Evolutionary conservation across 768 basidiomycete species (phyloP), one percentile per base, ranked within the genome.

Genomic region (Lyophyllum semitale): DNA sequence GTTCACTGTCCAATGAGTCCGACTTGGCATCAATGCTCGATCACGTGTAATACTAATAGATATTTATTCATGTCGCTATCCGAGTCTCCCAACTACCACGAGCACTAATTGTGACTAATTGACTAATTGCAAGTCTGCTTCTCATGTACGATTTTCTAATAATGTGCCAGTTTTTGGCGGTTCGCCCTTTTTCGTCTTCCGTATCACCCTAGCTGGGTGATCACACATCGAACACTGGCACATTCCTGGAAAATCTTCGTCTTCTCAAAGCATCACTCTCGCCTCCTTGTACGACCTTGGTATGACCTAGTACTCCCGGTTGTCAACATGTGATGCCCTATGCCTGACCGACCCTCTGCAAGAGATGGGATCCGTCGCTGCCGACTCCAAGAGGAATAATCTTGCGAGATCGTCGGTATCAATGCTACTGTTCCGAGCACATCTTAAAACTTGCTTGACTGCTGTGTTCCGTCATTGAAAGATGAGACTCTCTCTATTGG

Each of bases 331-430:
- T 57, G 54, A 53, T 51, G 35, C 40, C 38, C 22, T 47, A 25
- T 35, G 29, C 44, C 55, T 53, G 55, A 37, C 59, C 55, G 55
- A n/a, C 23, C 43, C 38, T 8, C 22, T 38, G 45, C 30, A 29
- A 41, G 30, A 53, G 15, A 17, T 9, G 35, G 17, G 18, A 20
- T 22, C 40, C 3, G 15, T 1, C 23, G 26, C 29, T 49, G 41
- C 30, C n/a, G n/a, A 38, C 20, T 27, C 49, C 41, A 37, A 33
- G 22, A 46, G 59, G 58, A 32, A 35, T 8, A 54, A 59, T 40
- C 33, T 49, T 59, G 61, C 55, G 50, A 55, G 26, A 59, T 51
- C 25, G 13, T 62, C 53, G 58, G 55, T 32, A 9, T 3, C 23
- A 17, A n/a, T 8, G 22, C 38, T 22, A 6, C 4, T 42, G 3